Evolutionary conservation across 1,284 basidiomycete genomes (phyloP).

Genomic region (Austroboletus rostrupii): DNA sequence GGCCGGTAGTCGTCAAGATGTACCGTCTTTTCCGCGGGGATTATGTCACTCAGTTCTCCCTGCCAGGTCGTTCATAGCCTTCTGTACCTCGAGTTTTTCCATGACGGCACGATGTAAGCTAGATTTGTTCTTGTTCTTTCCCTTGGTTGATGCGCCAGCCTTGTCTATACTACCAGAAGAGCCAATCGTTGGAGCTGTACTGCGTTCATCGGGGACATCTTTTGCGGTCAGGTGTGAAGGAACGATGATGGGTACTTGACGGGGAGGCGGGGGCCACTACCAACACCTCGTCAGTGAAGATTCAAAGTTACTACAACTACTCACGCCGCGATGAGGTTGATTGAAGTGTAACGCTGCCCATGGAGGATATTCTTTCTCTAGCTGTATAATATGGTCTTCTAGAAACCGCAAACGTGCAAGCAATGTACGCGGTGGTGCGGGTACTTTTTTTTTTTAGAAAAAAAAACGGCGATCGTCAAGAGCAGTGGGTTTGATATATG

Average conservation of each 20-base stretch:
- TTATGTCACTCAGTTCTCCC: conserved; percentile 21
- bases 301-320: conserved; percentile 27
- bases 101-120: conserved; percentile 71
- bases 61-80: conserved; percentile 60
- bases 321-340: conserved; percentile 71
- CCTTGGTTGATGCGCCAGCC: conserved; percentile 13
- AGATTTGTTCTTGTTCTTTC: conserved; percentile 46
- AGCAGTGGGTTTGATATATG: neutral
- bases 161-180: conserved; percentile 5
- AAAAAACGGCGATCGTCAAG: neutral
- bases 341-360: conserved; percentile 82
- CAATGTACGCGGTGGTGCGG: conserved; percentile 60
- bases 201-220: conserved; percentile 15
- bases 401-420: conserved; percentile 61
- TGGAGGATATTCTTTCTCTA: conserved; percentile 76
- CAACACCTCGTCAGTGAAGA: conserved; percentile 5
- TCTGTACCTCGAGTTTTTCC: conserved; percentile 69
- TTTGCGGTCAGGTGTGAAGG: conserved; percentile 51
- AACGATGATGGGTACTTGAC: conserved; percentile 66
- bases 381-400: conserved; percentile 67
- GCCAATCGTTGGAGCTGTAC: conserved; percentile 2
- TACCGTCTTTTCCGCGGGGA: neutral
- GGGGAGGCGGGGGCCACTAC: conserved; percentile 78
- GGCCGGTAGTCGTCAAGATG: neutral
- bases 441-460: conserved; percentile 42